Conservation (phyloP, 2,329 filamentous ascomycete genomes). For the Pseudocercospora cruenta region DNA sequence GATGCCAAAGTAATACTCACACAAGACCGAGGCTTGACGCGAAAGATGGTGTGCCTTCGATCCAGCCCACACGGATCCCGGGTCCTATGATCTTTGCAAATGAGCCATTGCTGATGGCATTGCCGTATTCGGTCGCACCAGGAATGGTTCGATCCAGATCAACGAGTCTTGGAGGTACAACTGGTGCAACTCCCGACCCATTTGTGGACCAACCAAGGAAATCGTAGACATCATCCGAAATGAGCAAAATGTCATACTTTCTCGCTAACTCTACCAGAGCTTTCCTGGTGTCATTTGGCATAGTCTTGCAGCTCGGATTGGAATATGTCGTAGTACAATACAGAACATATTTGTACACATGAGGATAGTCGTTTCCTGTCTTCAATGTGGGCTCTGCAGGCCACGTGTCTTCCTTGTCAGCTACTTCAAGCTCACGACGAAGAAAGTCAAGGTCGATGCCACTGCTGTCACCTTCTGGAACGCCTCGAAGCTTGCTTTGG, state of each 20-base stretch:
- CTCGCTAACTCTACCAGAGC: slow-evolving; percentile 74
- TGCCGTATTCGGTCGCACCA: slow-evolving; percentile 69
- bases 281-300: slow-evolving; percentile 69
- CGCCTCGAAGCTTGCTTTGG: slow-evolving; percentile 64
- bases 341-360: slow-evolving; percentile 80
- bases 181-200: neutral
- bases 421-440: slow-evolving; percentile 53
- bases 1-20: neutral
- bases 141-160: slow-evolving; percentile 74
- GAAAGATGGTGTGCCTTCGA: slow-evolving; percentile 69
- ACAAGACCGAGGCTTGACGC: slow-evolving; percentile 29
- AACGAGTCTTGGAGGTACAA: slow-evolving; percentile 64
- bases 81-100: slow-evolving; percentile 87
- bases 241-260: slow-evolving; percentile 74
- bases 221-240: slow-evolving; percentile 93
- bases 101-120: slow-evolving; percentile 81
- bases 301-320: slow-evolving; percentile 83
- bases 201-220: slow-evolving; percentile 72
- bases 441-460: slow-evolving; percentile 71
- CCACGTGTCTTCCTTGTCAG: slow-evolving; percentile 44
- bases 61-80: slow-evolving; percentile 83
- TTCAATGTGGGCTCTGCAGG: slow-evolving; percentile 48
- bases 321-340: slow-evolving; percentile 87
- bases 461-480: slow-evolving; percentile 72
- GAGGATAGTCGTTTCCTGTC: slow-evolving; percentile 63